These are phyloP conservation scores for Mucor lusitanicus DNA, from an alignment of 371 early-diverging fungal species.

Conservation along the genomic window DNA sequence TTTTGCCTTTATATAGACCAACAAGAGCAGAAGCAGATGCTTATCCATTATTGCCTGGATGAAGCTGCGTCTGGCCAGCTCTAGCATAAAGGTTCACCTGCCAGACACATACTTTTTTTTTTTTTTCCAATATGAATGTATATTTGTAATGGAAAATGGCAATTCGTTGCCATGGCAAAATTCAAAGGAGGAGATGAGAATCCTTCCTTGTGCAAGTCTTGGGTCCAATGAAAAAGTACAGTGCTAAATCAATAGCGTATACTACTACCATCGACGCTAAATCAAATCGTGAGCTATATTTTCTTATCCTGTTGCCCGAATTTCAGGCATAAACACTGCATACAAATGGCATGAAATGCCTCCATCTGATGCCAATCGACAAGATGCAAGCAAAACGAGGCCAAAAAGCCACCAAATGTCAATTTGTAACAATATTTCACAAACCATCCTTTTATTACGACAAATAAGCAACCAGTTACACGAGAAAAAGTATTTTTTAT, in stretches of 20 bases:
- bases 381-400: not conserved
- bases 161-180: not conserved
- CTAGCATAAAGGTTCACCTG: no score
- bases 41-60: no score
- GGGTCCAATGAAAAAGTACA: not conserved
- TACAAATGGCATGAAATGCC: not conserved
- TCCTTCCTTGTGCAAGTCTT: not conserved
- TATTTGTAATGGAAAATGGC: no score
- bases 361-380: not conserved
- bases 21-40: no score
- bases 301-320: not conserved
- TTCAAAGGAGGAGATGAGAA: not conserved
- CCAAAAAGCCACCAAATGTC: not conserved
- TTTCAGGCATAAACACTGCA: not conserved
- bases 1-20: no score
- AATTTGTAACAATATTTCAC: not conserved
- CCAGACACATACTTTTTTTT: no score
- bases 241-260: not conserved
- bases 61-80: no score
- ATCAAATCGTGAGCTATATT: not conserved
- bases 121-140: no score
- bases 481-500: not conserved
- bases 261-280: not conserved
- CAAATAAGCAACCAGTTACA: not conserved
- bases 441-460: not conserved